These are phyloP conservation scores for Mollisia scopiformis DNA, from an alignment of 2,329 filamentous ascomycete species.

Conservation along the genomic window DNA sequence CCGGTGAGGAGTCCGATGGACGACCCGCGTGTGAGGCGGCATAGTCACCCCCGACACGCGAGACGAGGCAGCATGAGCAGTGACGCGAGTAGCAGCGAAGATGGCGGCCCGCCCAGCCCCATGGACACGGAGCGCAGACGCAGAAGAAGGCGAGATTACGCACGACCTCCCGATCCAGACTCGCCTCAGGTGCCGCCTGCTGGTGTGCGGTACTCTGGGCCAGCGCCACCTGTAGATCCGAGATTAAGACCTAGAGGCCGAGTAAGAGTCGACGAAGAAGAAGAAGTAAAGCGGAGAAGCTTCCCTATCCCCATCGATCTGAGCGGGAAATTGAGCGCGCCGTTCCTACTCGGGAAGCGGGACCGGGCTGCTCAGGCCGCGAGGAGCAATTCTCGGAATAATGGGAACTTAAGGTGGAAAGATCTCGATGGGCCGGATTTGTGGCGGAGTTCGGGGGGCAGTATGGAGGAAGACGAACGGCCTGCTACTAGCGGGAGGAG, in stretches of 20 bases:
- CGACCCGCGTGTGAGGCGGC: constrained; percentile 41
- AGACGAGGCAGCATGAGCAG: constrained; percentile 24
- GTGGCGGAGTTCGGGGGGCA: constrained; percentile 28
- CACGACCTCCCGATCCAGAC: neutral
- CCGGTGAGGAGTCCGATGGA: neutral
- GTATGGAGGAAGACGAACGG: constrained; percentile 18
- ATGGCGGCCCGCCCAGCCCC: constrained; percentile 19
- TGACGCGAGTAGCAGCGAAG: constrained; percentile 26
- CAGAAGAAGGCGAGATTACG: constrained; percentile 44
- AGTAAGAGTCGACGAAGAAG: constrained; percentile 25
- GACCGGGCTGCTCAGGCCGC: constrained; percentile 35
- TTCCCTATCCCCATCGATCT: constrained; percentile 33
- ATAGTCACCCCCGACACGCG: constrained; percentile 50
- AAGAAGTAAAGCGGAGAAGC: constrained; percentile 24
- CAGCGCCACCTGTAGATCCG: constrained; percentile 1
- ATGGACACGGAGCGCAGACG: constrained; percentile 7
- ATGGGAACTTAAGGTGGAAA: constrained; percentile 24
- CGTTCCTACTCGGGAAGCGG: constrained; percentile 38
- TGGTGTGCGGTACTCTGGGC: constrained; percentile 10
- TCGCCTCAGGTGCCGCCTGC: constrained; percentile 2
- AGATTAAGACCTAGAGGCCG: constrained; percentile 9
- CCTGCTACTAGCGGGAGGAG: neutral
- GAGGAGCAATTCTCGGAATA: constrained; percentile 12
- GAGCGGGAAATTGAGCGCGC: constrained; percentile 34
- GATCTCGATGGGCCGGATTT: constrained; percentile 22